Percentiles rank a stretch among this genome's conserved stretches.
These are phyloP conservation scores for Backusella tuberculispora DNA, from an alignment of 192 early-diverging fungal genomes.

Conservation along the genomic window DNA sequence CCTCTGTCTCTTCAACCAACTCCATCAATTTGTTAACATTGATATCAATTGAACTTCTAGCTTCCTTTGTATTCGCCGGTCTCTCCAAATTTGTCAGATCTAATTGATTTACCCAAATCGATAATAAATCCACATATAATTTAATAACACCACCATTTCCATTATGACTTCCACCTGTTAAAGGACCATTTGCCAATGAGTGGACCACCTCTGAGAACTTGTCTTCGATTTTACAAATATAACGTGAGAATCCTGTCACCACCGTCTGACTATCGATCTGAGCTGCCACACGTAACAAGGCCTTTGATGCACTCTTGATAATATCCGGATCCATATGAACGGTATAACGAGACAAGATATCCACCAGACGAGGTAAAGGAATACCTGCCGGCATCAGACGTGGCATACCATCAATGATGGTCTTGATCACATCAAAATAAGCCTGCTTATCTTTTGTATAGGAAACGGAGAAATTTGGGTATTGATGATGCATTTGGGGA, in stretches of 20 bases:
- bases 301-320: constrained; percentile 63
- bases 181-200: constrained; percentile 36
- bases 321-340: constrained; percentile 88
- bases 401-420: constrained; percentile 75
- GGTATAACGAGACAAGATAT: constrained; percentile 80
- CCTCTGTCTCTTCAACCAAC: constrained; percentile 74
- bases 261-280: constrained; percentile 59
- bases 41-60: constrained; percentile 24
- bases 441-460: constrained; percentile 61
- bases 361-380: constrained; percentile 64
- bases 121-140: constrained; percentile 67
- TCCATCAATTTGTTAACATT: constrained; percentile 38
- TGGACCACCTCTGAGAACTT: constrained; percentile 46
- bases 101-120: constrained; percentile 56
- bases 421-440: constrained; percentile 69
- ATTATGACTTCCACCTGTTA: constrained; percentile 22
- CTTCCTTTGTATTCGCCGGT: constrained; percentile 18
- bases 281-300: constrained; percentile 66
- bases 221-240: constrained; percentile 60
- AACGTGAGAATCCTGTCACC: constrained; percentile 54
- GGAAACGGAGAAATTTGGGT: constrained; percentile 51
- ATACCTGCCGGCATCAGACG: constrained; percentile 69
- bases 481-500: constrained; percentile 49
- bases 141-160: constrained; percentile 61
- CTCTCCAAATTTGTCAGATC: constrained; percentile 35